phyloP scores from a whole-genome alignment of 2,329 filamentous ascomycete species.

The Graphiopsis chlorocephala region DNA sequence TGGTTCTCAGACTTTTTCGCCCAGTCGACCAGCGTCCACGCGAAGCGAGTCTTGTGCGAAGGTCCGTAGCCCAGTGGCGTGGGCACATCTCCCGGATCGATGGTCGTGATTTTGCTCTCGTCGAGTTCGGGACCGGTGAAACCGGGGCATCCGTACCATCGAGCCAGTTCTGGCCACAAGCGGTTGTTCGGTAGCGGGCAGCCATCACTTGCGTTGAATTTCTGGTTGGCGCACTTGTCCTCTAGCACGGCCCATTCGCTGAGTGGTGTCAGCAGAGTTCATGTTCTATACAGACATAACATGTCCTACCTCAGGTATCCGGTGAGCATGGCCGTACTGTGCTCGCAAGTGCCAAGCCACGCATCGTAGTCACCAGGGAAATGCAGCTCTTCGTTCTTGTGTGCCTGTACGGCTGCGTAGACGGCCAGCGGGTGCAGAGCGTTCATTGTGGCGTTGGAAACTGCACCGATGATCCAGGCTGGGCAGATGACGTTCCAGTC shows the following conservation, averaged over 20 bases:
- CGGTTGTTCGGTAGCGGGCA: constrained; percentile 47
- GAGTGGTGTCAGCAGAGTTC: not conserved
- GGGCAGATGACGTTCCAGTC: constrained; percentile 51
- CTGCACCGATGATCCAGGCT: constrained; percentile 48
- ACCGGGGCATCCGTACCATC: constrained; percentile 41
- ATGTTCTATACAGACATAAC: not conserved
- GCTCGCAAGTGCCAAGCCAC: constrained; percentile 45
- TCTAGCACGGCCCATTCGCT: constrained; percentile 51
- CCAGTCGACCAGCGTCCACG: constrained; percentile 48
- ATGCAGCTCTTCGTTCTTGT: constrained; percentile 41
- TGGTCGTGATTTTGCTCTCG: constrained; percentile 27
- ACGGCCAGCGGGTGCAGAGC: constrained; percentile 48
- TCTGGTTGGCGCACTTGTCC: constrained; percentile 42
- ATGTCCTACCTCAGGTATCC: constrained; percentile 39
- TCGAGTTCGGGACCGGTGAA: constrained; percentile 32
- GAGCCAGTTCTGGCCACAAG: constrained; percentile 48
- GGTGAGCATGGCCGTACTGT: constrained; percentile 48
- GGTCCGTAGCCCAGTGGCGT: constrained; percentile 44
- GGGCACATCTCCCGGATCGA: constrained; percentile 22
- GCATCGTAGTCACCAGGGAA: constrained; percentile 45
- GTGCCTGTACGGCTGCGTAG: constrained; percentile 49
- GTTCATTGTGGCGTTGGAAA: constrained; percentile 52
- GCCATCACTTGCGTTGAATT: constrained; percentile 50
- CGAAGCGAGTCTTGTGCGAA: constrained; percentile 37
- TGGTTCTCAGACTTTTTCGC: constrained; percentile 44